Base-by-base conservation (phyloP, 345 rosid species). In the Eucalyptus tenuipes region DNA sequence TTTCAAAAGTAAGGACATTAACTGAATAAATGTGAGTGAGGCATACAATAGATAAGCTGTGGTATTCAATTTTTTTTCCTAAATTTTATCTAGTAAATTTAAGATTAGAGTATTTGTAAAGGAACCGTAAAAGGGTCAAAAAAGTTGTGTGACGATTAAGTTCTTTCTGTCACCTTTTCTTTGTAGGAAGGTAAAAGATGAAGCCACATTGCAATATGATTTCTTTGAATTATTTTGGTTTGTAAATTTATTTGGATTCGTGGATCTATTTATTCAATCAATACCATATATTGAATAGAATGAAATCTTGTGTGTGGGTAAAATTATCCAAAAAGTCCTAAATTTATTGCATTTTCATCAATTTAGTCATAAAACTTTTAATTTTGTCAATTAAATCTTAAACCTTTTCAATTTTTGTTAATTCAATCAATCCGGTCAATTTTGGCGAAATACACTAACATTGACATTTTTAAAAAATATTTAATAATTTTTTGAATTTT, bases 391-490 rank as follows among this genome's bases (percentile, higher is more conserved):
- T 24, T 22, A 5, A 24, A 0, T 55, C 1, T 22, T 55, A 55
- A 55, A 24, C 2, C 0, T 24, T 55, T 24, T 55, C 6, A 4
- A 24, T 9, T 55, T 55, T 9, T 55, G 2, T 8, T 0, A 4
- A 24, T 55, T 55, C 0, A 55, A 24, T 55, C 3, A 55, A 24
- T 55, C 0, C 0, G 1, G 0, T 0, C 61, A 55, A 24, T 22
- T 55, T 22, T 55, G 13, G 12, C 0, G 1, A 55, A 4, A 9
- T 22, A 0, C 29, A 4, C 0, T 1, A 0, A 55, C 1, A 1
- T 55, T 0, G 6, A 55, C 61, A 25, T 55, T 24, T 8, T 3
- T 0, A 16, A 16, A 18, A 6, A 7, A 18, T 22, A 50, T 22
- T 22, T 55, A 24, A 55, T 24, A 24, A 24, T 0, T 24, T 22